A percentile compares a stretch with the other conserved stretches of the same genome.
These are phyloP conservation scores for Termitomyces eurrhizus DNA, from an alignment of 768 basidiomycete species.

Conservation along the genomic window DNA sequence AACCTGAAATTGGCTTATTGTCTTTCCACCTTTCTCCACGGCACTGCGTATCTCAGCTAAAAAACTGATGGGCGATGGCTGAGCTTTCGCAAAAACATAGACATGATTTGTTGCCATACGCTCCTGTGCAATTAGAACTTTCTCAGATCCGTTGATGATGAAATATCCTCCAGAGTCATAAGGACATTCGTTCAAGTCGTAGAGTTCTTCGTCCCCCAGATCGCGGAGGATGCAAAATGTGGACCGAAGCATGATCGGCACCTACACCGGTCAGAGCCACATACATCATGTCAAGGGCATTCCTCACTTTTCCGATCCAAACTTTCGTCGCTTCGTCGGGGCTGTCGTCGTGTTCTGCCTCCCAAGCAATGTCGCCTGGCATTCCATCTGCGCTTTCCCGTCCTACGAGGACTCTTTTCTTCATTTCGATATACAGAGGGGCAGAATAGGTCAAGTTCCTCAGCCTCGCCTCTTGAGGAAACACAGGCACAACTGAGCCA, in stretches of 20 bases:
- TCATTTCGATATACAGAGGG: constrained; percentile 94
- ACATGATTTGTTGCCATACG: constrained; percentile 99
- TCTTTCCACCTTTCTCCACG: constrained; percentile 97
- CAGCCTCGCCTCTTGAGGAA: constrained; percentile 94
- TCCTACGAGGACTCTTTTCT: constrained; percentile 76
- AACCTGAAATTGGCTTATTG: constrained; percentile 95
- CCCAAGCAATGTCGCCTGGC: constrained; percentile 79
- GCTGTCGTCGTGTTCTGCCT: constrained; percentile 61
- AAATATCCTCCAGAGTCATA: constrained; percentile 99
- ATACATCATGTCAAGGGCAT: not conserved
- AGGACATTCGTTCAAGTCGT: constrained; percentile 95
- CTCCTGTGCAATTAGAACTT: constrained; percentile 99
- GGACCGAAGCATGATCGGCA: constrained; percentile 96
- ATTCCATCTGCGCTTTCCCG: constrained; percentile 77
- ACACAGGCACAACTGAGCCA: constrained; percentile 89
- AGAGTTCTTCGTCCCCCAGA: constrained; percentile 75
- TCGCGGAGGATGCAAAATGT: constrained; percentile 90
- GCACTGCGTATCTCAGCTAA: constrained; percentile 96
- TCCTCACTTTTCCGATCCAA: constrained; percentile 88
- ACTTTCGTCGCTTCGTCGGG: constrained; percentile 75
- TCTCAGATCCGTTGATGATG: constrained; percentile 99
- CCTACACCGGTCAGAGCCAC: constrained; percentile 40
- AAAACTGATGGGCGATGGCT: constrained; percentile 93
- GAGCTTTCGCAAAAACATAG: constrained; percentile 97
- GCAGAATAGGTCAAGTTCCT: constrained; percentile 96